Evolutionary conservation across 208 protist genomes (phyloP).

Genomic region (Trypanosoma platydactyli): DNA sequence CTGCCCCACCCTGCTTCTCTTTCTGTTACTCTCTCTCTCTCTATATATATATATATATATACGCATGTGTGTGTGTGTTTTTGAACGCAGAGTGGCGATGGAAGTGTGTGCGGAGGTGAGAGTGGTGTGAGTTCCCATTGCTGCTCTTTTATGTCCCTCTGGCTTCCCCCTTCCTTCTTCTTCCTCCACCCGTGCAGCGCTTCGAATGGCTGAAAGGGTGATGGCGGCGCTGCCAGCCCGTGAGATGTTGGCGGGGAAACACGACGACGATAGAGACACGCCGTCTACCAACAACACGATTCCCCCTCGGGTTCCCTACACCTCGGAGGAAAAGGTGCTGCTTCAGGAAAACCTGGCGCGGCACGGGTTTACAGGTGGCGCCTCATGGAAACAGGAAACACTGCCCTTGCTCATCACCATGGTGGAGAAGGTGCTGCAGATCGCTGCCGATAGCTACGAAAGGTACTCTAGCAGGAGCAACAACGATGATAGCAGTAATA

Average conservation of each 20-base stretch:
- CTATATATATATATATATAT: too few relatives aligned
- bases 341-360: background rate
- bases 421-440: conserved; percentile 52
- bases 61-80: too few relatives aligned
- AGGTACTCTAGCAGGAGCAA: background rate
- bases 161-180: background rate
- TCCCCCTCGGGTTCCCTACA: conserved; percentile 26
- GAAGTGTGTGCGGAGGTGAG: too few relatives aligned
- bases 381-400: conserved; percentile 6
- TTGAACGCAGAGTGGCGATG: too few relatives aligned
- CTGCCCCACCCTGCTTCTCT: too few relatives aligned
- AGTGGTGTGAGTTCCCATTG: too few relatives aligned
- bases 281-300: too few relatives aligned
- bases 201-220: too few relatives aligned
- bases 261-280: conserved; percentile 4
- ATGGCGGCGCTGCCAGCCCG: too few relatives aligned
- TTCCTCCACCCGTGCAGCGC: background rate
- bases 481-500: conserved; percentile 8
- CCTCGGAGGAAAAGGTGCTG: conserved; percentile 38
- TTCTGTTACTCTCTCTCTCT: too few relatives aligned
- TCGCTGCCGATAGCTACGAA: conserved; percentile 43
- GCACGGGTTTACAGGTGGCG: background rate
- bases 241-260: conserved; percentile 7
- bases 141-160: conserved; percentile 3
- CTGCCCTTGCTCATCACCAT: conserved; percentile 34